Evolutionary conservation across 495 filamentous ascomycete species (phyloP).

Genomic region (Annulohypoxylon maeteangense): DNA sequence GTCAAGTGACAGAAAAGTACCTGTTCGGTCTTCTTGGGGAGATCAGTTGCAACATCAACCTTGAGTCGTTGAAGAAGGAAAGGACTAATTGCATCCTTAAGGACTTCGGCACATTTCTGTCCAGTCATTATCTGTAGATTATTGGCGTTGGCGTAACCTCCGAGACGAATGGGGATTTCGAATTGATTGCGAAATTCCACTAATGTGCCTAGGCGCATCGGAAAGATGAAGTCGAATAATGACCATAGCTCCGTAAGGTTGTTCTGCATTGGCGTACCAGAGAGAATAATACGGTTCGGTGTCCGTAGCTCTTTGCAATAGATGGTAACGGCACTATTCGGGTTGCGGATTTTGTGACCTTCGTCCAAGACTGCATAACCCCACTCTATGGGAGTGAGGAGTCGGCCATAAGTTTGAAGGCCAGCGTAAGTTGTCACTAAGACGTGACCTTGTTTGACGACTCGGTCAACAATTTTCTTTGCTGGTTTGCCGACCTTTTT

Average conservation of each 20-base stretch:
- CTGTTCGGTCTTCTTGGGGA: conserved; percentile 94
- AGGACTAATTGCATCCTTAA: conserved; percentile 90
- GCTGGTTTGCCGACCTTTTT: conserved; percentile 67
- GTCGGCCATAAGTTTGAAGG: conserved; percentile 82
- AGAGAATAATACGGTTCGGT: conserved; percentile 88
- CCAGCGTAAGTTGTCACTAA: conserved; percentile 95
- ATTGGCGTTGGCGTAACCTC: conserved; percentile 92
- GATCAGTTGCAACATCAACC: conserved; percentile 89
- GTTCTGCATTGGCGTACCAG: conserved; percentile 97
- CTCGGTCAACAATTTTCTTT: conserved; percentile 81
- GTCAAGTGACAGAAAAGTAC: conserved; percentile 95
- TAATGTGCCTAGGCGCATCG: conserved; percentile 92
- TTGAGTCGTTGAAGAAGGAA: conserved; percentile 95
- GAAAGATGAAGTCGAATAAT: conserved; percentile 94
- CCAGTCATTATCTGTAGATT: conserved; percentile 93
- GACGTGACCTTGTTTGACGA: conserved; percentile 88
- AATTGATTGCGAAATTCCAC: conserved; percentile 90
- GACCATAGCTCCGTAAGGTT: conserved; percentile 97
- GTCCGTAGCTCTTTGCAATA: conserved; percentile 92
- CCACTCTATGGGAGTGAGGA: conserved; percentile 86
- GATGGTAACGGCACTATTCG: conserved; percentile 89
- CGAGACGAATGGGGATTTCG: conserved; percentile 88
- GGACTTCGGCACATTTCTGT: conserved; percentile 85
- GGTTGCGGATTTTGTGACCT: conserved; percentile 97
- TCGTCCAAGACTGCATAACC: conserved; percentile 94